phyloP scores from a whole-genome alignment of 192 early-diverging fungal species.

The Obelidium mucronatum region DNA sequence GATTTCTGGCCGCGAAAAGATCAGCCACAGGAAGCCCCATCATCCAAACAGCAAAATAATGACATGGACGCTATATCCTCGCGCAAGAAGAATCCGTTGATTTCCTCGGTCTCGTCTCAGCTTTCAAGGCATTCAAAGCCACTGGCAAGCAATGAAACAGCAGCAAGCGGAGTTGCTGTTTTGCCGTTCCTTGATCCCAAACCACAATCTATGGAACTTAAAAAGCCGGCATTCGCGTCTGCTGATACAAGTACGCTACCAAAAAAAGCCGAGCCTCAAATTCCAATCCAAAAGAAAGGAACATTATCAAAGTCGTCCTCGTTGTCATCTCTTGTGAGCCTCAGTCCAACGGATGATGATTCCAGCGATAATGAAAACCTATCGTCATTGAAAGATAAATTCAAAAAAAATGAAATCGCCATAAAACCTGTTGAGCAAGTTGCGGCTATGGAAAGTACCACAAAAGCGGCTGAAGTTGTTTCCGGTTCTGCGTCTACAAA shows the following conservation, averaged over 20 bases:
- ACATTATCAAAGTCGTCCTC: constrained; percentile 28
- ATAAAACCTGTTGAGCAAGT: too few relatives aligned
- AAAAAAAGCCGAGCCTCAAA: neutral
- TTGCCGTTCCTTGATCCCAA: constrained; percentile 15
- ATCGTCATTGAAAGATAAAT: neutral
- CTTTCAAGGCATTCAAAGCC: neutral
- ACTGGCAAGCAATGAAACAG: neutral
- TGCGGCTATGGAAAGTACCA: too few relatives aligned
- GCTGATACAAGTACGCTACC: neutral
- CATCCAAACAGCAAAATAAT: neutral
- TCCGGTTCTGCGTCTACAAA: too few relatives aligned
- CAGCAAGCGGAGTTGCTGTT: neutral
- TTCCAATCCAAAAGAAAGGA: neutral
- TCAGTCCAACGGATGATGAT: constrained; percentile 14
- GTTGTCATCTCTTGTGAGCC: constrained; percentile 23
- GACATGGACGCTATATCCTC: neutral
- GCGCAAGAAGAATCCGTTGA: constrained; percentile 10
- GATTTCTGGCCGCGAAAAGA: neutral
- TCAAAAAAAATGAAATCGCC: constrained; percentile 2
- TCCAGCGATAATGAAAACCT: neutral
- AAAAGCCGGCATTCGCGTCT: neutral
- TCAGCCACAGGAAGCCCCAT: neutral
- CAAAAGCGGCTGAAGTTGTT: too few relatives aligned
- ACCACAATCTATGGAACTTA: neutral
- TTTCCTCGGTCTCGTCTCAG: constrained; percentile 16